These are phyloP conservation scores for Pyrenophora tritici-repentis DNA, from an alignment of 2,329 filamentous ascomycete genomes.

Conservation along the genomic window DNA sequence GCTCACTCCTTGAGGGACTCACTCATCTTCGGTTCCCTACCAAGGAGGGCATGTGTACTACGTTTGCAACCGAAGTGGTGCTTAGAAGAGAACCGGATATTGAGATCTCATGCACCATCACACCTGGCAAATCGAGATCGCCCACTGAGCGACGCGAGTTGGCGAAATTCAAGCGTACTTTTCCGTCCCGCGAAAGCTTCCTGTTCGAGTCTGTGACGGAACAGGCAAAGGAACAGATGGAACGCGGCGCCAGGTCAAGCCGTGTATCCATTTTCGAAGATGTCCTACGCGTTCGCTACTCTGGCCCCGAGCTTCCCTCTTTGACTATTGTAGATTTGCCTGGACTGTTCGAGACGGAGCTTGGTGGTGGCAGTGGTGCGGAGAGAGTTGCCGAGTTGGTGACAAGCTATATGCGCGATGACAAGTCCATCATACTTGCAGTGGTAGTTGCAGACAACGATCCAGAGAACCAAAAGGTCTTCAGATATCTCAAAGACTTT, in stretches of 20 bases:
- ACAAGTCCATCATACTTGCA: slow-evolving; percentile 54
- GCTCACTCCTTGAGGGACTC: slow-evolving; percentile 37
- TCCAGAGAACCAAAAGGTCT: slow-evolving; percentile 19
- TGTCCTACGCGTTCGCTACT: slow-evolving; percentile 36
- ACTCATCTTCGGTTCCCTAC: slow-evolving; percentile 64
- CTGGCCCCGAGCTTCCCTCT: slow-evolving; percentile 45
- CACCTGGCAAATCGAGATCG: slow-evolving; percentile 21
- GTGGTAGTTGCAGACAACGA: slow-evolving; percentile 51
- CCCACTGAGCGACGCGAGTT: slow-evolving; percentile 18
- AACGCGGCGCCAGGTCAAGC: slow-evolving; percentile 2
- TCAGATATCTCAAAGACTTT: slow-evolving; percentile 22
- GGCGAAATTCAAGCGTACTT: slow-evolving; percentile 23
- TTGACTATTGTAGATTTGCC: slow-evolving; percentile 63
- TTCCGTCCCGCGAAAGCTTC: slow-evolving; percentile 28
- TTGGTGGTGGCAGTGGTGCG: slow-evolving; percentile 52
- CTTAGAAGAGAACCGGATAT: slow-evolving; percentile 51
- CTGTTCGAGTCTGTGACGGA: slow-evolving; percentile 55
- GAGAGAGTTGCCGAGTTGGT: slow-evolving; percentile 55
- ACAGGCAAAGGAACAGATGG: slow-evolving; percentile 58
- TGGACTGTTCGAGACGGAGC: slow-evolving; percentile 58
- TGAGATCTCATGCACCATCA: slow-evolving; percentile 53
- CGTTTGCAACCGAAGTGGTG: slow-evolving; percentile 65
- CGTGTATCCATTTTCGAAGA: slow-evolving; percentile 27
- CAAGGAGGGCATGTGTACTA: slow-evolving; percentile 61
- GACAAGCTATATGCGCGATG: slow-evolving; percentile 48